A percentile compares a stretch with the other conserved stretches of the same genome.
These are phyloP conservation scores for Irpex lacteus DNA, from an alignment of 1,284 basidiomycete species.

Conservation along the genomic window DNA sequence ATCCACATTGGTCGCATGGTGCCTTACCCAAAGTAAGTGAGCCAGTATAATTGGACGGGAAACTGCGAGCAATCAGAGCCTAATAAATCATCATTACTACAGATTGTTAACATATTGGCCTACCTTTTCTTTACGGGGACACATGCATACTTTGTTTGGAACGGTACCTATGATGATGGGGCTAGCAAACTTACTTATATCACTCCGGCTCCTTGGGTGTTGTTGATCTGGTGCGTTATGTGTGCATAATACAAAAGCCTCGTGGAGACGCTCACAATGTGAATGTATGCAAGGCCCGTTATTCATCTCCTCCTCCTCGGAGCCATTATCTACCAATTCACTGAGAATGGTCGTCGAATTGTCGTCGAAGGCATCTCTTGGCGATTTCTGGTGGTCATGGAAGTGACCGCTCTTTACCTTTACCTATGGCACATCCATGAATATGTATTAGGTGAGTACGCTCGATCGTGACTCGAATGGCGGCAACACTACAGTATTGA, in stretches of 20 bases:
- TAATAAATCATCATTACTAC: background rate
- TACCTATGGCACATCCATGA: constrained; percentile 71
- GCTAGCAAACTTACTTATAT: constrained; percentile 81
- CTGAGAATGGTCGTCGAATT: constrained; percentile 69
- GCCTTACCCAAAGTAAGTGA: background rate
- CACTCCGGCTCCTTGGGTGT: constrained; percentile 87
- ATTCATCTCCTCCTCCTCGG: constrained; percentile 88
- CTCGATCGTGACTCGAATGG: too few species aligned
- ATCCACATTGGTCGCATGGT: background rate
- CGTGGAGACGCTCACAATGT: constrained; percentile 4
- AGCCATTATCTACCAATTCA: constrained; percentile 89
- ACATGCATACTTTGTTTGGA: constrained; percentile 26
- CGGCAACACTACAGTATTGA: too few species aligned
- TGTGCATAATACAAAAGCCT: constrained; percentile 17
- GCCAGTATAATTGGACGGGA: too few species aligned
- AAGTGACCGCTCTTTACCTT: constrained; percentile 86
- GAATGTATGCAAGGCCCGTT: constrained; percentile 52
- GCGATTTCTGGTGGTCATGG: constrained; percentile 83
- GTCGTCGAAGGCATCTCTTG: constrained; percentile 86
- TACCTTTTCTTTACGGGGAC: background rate
- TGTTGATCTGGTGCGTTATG: constrained; percentile 68
- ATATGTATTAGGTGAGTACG: constrained; percentile 63
- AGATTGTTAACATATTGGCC: background rate
- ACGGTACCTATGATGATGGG: constrained; percentile 61
- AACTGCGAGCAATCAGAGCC: too few species aligned